These are phyloP conservation scores for Pulveroboletus sp. DNA, from an alignment of 1,284 basidiomycete genomes.

Conservation along the genomic window DNA sequence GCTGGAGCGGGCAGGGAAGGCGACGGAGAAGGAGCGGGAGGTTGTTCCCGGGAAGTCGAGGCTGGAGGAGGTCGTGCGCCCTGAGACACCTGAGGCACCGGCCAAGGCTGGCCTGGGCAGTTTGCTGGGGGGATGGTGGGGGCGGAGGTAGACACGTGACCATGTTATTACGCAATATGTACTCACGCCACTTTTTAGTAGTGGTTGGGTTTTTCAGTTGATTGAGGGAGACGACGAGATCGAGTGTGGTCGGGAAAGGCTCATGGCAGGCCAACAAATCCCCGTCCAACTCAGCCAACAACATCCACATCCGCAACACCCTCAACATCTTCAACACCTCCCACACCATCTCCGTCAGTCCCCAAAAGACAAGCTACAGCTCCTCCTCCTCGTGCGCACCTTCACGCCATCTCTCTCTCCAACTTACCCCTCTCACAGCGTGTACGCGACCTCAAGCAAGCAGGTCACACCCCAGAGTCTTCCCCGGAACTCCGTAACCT, in stretches of 20 bases:
- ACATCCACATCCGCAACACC: constrained; percentile 17
- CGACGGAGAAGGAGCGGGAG: constrained; percentile 20
- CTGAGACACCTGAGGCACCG: constrained; percentile 39
- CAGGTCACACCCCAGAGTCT: constrained; percentile 30
- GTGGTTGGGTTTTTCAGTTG: constrained; percentile 18
- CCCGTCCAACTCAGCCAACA: constrained; percentile 27
- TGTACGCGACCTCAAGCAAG: constrained; percentile 31
- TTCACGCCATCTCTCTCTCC: fast-evolving
- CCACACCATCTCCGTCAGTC: constrained; percentile 13
- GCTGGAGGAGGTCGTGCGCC: constrained; percentile 26
- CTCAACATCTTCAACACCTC: constrained; percentile 10
- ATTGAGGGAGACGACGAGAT: constrained; percentile 13
- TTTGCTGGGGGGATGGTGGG: constrained; percentile 56
- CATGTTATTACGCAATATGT: constrained; percentile 4
- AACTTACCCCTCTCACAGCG: constrained; percentile 16
- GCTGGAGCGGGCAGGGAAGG: constrained; percentile 65
- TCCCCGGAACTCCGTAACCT: constrained; percentile 29
- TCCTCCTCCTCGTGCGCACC: constrained; percentile 20
- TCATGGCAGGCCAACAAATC: constrained; percentile 29
- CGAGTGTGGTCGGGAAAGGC: constrained; percentile 8
- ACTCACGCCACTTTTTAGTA: constrained; percentile 23
- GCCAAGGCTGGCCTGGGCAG: constrained; percentile 39
- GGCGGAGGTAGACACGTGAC: constrained; percentile 31
- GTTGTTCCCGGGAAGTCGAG: constrained; percentile 23
- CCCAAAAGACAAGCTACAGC: constrained; percentile 26